Base-by-base conservation (phyloP, 106 monocot species). In the Narthecium ossifragum region DNA sequence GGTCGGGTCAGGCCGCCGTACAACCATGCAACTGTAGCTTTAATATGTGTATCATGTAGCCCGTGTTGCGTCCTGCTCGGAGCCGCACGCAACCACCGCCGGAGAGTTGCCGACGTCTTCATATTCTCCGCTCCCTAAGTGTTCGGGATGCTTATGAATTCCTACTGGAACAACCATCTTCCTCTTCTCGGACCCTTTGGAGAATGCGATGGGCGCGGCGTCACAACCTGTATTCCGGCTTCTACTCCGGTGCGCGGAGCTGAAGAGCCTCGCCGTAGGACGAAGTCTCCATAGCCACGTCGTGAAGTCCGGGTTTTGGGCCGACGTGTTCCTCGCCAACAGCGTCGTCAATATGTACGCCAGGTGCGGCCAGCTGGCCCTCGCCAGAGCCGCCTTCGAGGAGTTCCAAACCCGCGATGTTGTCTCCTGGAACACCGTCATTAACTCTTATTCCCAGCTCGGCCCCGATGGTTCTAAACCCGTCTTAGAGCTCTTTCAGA, bases 401-500 rank as follows among this genome's bases (percentile, higher is more conserved):
- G 82, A 73, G 9, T 70, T 79, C 20, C 31, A 25, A 18, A 29
- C 39, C 32, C 53, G 47, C 15, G 87, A 79, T 54, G 65, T 70
- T 27, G 87, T 79, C 63, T 88, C 87, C 23, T 88, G 70, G 72
- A 88, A 88, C 62, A 82, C 73, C 62, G 72, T 88, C 64, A 72
- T 86, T 62, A 86, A 81, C 45, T 12, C 56, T 27, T 57, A 48
- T 65, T 74, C 86, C 31, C 73, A 68, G 33, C 46, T 33, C 1
- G 74, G 77, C n/a, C 34, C 60, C 7, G 15, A n/a, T 0, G 54
- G 34, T 2, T 30, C 73, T 23, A 14, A 1, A 8, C 0, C 51
- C 18, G 75, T 43, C 7, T 31, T 73, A 1, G 13, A 30, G 15
- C 70, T 88, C 51, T 79, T 79, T 53, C 26, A 30, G 26, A 51